A percentile compares a stretch with the other conserved stretches of the same genome.
phyloP scores from a whole-genome alignment of 1,284 basidiomycete species.

The Taiwanofungus camphoratus region DNA sequence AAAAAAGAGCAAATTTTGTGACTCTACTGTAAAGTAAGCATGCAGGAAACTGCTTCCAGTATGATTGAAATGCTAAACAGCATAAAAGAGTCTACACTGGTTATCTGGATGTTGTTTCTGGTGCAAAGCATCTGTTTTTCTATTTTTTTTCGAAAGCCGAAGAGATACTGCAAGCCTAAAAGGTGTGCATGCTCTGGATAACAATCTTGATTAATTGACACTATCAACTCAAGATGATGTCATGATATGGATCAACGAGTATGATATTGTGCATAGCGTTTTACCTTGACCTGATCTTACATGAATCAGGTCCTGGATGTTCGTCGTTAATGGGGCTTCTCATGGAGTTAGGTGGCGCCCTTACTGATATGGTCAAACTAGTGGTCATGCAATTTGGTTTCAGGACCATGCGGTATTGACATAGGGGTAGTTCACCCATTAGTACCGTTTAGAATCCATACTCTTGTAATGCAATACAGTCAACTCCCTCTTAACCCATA shows the following conservation, averaged over 20 bases:
- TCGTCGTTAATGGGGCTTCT: constrained; percentile 61
- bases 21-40: constrained; percentile 52
- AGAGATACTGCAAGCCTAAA: constrained; percentile 56
- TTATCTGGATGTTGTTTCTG: constrained; percentile 54
- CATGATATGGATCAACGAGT: constrained; percentile 71
- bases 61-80: not conserved
- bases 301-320: constrained; percentile 46
- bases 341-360: constrained; percentile 43
- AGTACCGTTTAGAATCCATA: constrained; percentile 58
- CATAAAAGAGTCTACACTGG: constrained; percentile 48
- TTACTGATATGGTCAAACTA: constrained; percentile 8
- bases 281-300: not conserved
- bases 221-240: constrained; percentile 44
- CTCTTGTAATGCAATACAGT: constrained; percentile 59
- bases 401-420: constrained; percentile 56
- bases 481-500: too few relatives aligned
- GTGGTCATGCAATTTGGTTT: not conserved
- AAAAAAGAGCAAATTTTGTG: constrained; percentile 57
- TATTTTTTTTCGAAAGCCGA: constrained; percentile 82
- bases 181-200: constrained; percentile 20
- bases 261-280: constrained; percentile 22
- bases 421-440: constrained; percentile 40
- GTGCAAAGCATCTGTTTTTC: constrained; percentile 71
- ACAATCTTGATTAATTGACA: too few relatives aligned
- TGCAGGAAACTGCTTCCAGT: not conserved